Evolutionary conservation across 2,329 filamentous ascomycete genomes (phyloP).

Genomic region (Lasiodiplodia citricola): DNA sequence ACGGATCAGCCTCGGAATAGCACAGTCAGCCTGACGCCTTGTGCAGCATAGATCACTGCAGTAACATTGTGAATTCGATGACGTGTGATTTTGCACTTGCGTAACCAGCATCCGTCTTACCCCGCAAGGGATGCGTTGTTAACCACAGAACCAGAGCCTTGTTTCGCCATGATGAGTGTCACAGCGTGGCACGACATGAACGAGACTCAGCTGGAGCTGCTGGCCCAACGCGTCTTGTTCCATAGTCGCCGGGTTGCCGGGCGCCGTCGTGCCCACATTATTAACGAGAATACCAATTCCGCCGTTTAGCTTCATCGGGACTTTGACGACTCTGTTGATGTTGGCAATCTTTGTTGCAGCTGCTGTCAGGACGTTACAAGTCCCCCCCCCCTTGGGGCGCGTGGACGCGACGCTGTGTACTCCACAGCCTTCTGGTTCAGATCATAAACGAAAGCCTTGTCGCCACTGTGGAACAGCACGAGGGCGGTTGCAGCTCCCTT

Average conservation of each 20-base stretch:
- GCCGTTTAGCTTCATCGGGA: not conserved
- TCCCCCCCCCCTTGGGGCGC: too few relatives aligned
- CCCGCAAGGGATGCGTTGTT: conserved; percentile 55
- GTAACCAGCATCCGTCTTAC: conserved; percentile 61
- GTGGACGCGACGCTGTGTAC: too few relatives aligned
- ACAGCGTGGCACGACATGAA: conserved; percentile 60
- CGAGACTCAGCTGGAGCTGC: conserved; percentile 62
- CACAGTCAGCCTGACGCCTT: conserved; percentile 58
- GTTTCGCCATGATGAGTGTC: conserved; percentile 60
- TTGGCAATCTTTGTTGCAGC: not conserved
- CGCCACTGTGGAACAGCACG: too few relatives aligned
- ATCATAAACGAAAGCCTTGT: too few relatives aligned
- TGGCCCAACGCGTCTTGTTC: conserved; percentile 57
- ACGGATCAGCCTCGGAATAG: conserved; percentile 64
- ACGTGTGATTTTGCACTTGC: conserved; percentile 59
- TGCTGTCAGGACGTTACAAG: conserved; percentile 27
- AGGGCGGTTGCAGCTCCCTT: too few relatives aligned
- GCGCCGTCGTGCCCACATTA: conserved; percentile 38
- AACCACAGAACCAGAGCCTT: conserved; percentile 53
- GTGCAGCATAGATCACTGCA: conserved; percentile 56
- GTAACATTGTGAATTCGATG: conserved; percentile 57
- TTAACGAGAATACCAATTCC: conserved; percentile 19
- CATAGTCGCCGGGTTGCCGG: conserved; percentile 57
- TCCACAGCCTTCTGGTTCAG: too few relatives aligned
- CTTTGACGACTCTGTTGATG: conserved; percentile 32